A percentile compares a stretch with the other conserved stretches of the same genome.
Conservation (phyloP, 2,329 filamentous ascomycete species). For the Xylariaceae sp. region DNA sequence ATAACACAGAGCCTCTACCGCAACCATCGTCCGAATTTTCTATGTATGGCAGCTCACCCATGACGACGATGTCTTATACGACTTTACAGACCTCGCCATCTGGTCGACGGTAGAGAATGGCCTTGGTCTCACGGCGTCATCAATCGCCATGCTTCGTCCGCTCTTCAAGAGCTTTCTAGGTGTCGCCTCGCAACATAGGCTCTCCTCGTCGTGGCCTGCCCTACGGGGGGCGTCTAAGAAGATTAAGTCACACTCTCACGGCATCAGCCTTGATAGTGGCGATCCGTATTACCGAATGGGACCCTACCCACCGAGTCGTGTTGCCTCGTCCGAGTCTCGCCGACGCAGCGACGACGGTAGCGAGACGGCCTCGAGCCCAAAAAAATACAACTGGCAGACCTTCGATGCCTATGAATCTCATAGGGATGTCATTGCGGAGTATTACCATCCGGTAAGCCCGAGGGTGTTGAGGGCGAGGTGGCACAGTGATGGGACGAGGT, state of each 20-base stretch:
- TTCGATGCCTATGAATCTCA: not conserved
- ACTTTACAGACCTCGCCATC: slow-evolving; percentile 51
- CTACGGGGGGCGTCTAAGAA: not conserved
- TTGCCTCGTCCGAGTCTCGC: not conserved
- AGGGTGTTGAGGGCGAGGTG: slow-evolving; percentile 1
- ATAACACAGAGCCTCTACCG: slow-evolving; percentile 45
- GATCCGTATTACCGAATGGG: slow-evolving; percentile 1
- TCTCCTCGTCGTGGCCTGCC: not conserved
- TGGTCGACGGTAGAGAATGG: slow-evolving; percentile 54
- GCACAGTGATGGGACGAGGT: slow-evolving; percentile 2
- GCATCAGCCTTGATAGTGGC: not conserved
- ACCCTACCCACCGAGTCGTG: not conserved
- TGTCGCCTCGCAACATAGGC: not conserved
- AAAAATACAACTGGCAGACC: slow-evolving; percentile 5
- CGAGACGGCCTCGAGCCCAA: not conserved
- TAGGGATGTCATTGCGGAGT: not conserved
- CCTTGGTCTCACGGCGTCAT: slow-evolving; percentile 49
- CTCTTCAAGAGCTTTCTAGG: slow-evolving; percentile 39
- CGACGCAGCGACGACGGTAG: not conserved
- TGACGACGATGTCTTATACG: slow-evolving; percentile 48
- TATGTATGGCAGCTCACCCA: slow-evolving; percentile 48
- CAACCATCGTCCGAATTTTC: slow-evolving; percentile 51
- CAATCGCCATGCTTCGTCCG: slow-evolving; percentile 47
- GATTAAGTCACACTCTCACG: slow-evolving; percentile 4
- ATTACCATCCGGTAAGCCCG: slow-evolving; percentile 3